Conservation (phyloP, 805 yeast genomes). For the Metschnikowia lunata region DNA sequence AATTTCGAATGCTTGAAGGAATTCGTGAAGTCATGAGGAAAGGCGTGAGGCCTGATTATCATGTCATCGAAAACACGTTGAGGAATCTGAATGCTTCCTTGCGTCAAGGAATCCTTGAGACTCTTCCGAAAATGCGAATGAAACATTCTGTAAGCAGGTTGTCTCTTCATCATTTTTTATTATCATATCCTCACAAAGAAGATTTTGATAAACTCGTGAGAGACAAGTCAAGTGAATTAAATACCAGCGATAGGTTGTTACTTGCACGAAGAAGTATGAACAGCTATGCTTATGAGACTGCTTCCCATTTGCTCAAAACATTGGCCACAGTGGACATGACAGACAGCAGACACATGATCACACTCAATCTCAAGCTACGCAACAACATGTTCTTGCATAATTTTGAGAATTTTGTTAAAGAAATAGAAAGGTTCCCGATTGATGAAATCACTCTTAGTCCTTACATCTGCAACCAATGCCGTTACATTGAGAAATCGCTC, state of each 20-base stretch:
- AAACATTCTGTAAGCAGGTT: constrained; percentile 17
- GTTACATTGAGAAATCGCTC: constrained; percentile 25
- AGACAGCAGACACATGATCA: constrained; percentile 24
- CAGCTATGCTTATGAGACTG: constrained; percentile 22
- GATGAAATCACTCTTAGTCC: constrained; percentile 29
- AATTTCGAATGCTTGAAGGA: constrained; percentile 30
- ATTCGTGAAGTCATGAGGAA: constrained; percentile 28
- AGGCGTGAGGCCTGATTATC: constrained; percentile 35
- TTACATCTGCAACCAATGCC: constrained; percentile 30
- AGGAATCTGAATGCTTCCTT: constrained; percentile 20
- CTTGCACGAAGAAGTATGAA: constrained; percentile 30
- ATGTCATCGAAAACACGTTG: constrained; percentile 30
- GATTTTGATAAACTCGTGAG: constrained; percentile 16
- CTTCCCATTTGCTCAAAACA: constrained; percentile 21
- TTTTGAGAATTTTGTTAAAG: constrained; percentile 16
- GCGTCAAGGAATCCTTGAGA: constrained; percentile 18
- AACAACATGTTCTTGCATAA: constrained; percentile 18
- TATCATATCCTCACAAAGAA: constrained; percentile 15
- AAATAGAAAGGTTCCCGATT: constrained; percentile 29
- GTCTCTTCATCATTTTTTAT: constrained; percentile 11
- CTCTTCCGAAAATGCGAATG: constrained; percentile 25
- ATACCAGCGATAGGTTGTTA: constrained; percentile 25
- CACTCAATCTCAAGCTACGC: constrained; percentile 25
- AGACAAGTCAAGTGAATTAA: constrained; percentile 13
- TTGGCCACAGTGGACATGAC: constrained; percentile 22